Evolutionary conservation across 1,284 basidiomycete species (phyloP).

Genomic region (Naganishia albida): DNA sequence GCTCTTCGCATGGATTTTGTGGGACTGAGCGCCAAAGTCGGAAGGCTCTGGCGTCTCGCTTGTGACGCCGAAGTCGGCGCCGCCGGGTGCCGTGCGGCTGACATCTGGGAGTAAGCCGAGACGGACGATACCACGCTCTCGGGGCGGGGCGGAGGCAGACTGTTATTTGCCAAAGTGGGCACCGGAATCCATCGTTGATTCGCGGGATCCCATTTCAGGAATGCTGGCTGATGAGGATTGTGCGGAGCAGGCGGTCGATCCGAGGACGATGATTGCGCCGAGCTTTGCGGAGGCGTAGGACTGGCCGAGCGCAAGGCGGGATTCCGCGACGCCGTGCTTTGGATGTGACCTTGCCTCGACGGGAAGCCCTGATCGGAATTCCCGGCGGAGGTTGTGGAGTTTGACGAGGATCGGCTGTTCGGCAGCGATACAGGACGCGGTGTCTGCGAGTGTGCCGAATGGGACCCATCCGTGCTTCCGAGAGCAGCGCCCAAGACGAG

Average conservation of each 20-base stretch:
- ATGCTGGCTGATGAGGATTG: slow-evolving; percentile 31
- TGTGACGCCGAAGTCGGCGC: slow-evolving; percentile 9
- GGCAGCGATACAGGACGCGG: slow-evolving; percentile 7
- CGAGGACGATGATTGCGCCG: neutral
- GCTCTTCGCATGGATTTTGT: slow-evolving; percentile 10
- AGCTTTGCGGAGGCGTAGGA: slow-evolving; percentile 18
- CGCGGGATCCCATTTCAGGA: slow-evolving; percentile 33
- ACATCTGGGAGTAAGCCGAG: slow-evolving; percentile 34
- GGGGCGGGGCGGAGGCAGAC: slow-evolving; percentile 1
- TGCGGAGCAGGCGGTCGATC: slow-evolving; percentile 17
- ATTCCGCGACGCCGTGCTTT: neutral
- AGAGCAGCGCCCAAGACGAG: neutral
- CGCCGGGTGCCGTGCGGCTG: neutral
- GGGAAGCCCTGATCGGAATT: neutral
- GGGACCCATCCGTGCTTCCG: neutral
- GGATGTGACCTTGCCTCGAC: neutral
- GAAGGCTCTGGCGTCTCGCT: slow-evolving; percentile 30
- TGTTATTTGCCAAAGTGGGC: slow-evolving; percentile 2
- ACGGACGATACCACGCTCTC: slow-evolving; percentile 31
- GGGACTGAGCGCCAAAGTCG: slow-evolving; percentile 22
- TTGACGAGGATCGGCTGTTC: slow-evolving; percentile 19
- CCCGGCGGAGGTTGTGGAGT: neutral
- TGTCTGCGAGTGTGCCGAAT: neutral
- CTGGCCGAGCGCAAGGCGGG: slow-evolving; percentile 8
- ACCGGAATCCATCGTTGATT: slow-evolving; percentile 34